Evolutionary conservation across 2,329 filamentous ascomycete species (phyloP).

Genomic region (Sporothrix curviconia): DNA sequence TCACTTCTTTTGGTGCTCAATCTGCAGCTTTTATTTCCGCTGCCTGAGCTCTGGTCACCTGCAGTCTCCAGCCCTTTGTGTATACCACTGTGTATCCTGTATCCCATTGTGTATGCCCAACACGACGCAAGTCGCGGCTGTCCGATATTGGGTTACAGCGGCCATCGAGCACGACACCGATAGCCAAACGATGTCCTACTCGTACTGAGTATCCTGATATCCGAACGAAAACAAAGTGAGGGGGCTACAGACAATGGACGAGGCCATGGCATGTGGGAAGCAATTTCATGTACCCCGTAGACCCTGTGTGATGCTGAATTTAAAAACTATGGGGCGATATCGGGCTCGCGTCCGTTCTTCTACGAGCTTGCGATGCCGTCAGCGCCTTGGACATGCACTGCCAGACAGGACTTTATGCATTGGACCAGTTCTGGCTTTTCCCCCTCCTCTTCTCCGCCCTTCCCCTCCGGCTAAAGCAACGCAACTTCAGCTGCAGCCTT

Average conservation of each 20-base stretch:
- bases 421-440: not conserved
- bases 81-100: not conserved
- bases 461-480: not conserved
- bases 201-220: no score
- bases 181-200: not conserved
- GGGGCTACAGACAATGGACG: not conserved
- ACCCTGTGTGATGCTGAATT: no score
- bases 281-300: not conserved
- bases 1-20: no score
- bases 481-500: not conserved
- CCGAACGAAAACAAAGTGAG: not conserved
- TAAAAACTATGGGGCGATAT: conserved; percentile 5
- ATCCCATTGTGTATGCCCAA: conserved; percentile 1
- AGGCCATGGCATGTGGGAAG: not conserved
- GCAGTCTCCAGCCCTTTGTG: not conserved
- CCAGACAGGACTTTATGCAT: no score
- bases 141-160: conserved; percentile 11
- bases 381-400: not conserved
- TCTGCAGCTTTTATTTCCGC: no score
- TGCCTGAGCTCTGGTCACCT: no score
- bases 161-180: not conserved
- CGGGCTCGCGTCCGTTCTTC: not conserved
- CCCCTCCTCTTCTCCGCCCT: not conserved
- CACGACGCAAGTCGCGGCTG: conserved; percentile 3
- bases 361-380: not conserved